These are phyloP conservation scores for Sporothrix pallida DNA, from an alignment of 2,329 filamentous ascomycete genomes.

Conservation along the genomic window DNA sequence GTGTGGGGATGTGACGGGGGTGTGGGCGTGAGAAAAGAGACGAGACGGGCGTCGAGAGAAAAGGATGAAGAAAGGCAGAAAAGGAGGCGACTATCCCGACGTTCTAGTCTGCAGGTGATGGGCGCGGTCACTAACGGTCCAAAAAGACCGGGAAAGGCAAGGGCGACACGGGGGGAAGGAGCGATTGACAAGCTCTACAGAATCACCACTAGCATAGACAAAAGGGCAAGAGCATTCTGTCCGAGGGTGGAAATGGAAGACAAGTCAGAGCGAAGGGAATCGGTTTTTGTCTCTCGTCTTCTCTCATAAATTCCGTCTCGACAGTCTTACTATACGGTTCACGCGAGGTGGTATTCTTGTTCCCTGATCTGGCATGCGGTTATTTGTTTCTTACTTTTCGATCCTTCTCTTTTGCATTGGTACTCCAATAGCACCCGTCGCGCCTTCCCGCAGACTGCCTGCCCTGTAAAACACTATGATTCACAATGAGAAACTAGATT, in stretches of 20 bases:
- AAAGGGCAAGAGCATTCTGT: background rate
- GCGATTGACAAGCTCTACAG: background rate
- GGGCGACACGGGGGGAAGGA: constrained; percentile 5
- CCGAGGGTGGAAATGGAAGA: background rate
- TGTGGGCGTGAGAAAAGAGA: background rate
- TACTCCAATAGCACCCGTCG: background rate
- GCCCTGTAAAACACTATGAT: background rate
- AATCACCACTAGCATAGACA: background rate
- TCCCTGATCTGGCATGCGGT: background rate
- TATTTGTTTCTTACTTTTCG: background rate
- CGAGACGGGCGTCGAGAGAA: background rate
- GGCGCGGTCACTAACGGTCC: background rate
- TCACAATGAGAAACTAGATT: background rate
- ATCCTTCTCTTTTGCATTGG: background rate
- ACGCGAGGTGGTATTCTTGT: constrained; percentile 20
- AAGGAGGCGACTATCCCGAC: background rate
- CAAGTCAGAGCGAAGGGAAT: background rate
- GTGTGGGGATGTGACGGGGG: background rate
- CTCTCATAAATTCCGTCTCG: background rate
- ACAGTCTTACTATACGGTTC: background rate
- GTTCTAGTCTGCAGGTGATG: background rate
- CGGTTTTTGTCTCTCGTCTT: background rate
- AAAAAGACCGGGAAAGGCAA: constrained; percentile 14
- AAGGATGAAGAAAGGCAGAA: background rate
- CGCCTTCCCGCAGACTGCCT: background rate